Percentiles rank a stretch among this genome's conserved stretches.
These are phyloP conservation scores for Podospora anserina DNA, from an alignment of 495 filamentous ascomycete species.

Conservation along the genomic window DNA sequence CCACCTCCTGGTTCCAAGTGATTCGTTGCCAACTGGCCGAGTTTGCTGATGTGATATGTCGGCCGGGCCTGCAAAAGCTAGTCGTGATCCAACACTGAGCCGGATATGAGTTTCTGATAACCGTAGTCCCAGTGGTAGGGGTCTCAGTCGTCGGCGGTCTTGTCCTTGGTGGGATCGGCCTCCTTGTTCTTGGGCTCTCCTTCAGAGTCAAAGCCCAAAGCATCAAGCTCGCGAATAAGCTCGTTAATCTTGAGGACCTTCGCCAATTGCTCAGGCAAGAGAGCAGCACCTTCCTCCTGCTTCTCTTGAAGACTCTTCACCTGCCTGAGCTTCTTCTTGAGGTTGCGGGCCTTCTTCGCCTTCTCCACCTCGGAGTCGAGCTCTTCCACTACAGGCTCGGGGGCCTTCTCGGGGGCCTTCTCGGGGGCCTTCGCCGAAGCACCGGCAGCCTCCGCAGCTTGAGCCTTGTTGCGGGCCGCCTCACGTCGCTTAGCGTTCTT, in stretches of 20 bases:
- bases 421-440: slow-evolving; percentile 33
- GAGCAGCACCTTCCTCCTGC: slow-evolving; percentile 75
- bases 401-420: slow-evolving; percentile 22
- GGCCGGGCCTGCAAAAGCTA: not conserved
- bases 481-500: slow-evolving; percentile 96
- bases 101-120: not conserved
- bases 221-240: slow-evolving; percentile 82
- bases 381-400: slow-evolving; percentile 27
- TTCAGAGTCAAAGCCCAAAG: slow-evolving; percentile 73
- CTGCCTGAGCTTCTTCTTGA: slow-evolving; percentile 96
- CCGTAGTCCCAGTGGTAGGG: not conserved
- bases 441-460: slow-evolving; percentile 50
- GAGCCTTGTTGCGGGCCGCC: slow-evolving; percentile 76
- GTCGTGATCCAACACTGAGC: not conserved
- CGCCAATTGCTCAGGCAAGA: slow-evolving; percentile 93
- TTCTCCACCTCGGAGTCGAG: slow-evolving; percentile 71
- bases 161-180: slow-evolving; percentile 1
- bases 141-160: not conserved
- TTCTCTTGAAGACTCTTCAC: slow-evolving; percentile 86
- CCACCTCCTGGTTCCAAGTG: no score
- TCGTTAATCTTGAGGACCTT: slow-evolving; percentile 98
- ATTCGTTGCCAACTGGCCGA: no score
- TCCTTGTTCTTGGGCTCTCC: slow-evolving; percentile 44
- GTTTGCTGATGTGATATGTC: no score
- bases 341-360: slow-evolving; percentile 86